These are phyloP conservation scores for Prunus campanulata DNA, from an alignment of 306 rosid genomes.

Conservation along the genomic window DNA sequence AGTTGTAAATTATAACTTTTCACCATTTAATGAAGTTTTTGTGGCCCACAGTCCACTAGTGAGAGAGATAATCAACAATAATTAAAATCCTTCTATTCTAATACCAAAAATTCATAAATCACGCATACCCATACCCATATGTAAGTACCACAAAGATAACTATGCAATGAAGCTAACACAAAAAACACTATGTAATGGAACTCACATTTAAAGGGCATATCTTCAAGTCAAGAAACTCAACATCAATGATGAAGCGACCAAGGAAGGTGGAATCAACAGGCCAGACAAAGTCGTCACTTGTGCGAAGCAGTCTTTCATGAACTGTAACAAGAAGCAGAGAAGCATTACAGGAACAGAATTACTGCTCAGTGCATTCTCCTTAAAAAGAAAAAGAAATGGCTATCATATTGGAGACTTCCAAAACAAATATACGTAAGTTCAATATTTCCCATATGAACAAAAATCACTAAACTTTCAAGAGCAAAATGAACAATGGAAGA, in stretches of 20 bases:
- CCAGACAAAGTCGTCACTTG: slow-evolving; percentile 76
- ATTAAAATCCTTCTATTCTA: background rate
- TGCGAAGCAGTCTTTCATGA: slow-evolving; percentile 65
- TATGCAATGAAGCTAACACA: background rate
- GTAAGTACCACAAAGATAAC: background rate
- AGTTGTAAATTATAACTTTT: background rate
- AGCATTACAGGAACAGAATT: slow-evolving; percentile 12
- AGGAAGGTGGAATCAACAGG: slow-evolving; percentile 55
- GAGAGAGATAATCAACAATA: background rate
- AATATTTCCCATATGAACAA: slow-evolving; percentile 1
- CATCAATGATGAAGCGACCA: slow-evolving; percentile 77
- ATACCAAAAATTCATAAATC: background rate
- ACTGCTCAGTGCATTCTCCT: background rate
- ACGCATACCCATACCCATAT: background rate
- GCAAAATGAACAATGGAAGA: background rate
- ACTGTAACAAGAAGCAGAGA: slow-evolving; percentile 34
- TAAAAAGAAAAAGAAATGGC: background rate
- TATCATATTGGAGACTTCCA: background rate
- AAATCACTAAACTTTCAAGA: background rate
- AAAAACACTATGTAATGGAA: slow-evolving; percentile 17
- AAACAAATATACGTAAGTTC: background rate
- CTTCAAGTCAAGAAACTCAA: slow-evolving; percentile 88
- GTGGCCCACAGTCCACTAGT: background rate
- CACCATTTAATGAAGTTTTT: background rate
- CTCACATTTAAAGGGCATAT: slow-evolving; percentile 62